A percentile compares a stretch with the other conserved stretches of the same genome.
Conservation (phyloP, 78 protist species). For the Bigelowiella natans region DNA sequence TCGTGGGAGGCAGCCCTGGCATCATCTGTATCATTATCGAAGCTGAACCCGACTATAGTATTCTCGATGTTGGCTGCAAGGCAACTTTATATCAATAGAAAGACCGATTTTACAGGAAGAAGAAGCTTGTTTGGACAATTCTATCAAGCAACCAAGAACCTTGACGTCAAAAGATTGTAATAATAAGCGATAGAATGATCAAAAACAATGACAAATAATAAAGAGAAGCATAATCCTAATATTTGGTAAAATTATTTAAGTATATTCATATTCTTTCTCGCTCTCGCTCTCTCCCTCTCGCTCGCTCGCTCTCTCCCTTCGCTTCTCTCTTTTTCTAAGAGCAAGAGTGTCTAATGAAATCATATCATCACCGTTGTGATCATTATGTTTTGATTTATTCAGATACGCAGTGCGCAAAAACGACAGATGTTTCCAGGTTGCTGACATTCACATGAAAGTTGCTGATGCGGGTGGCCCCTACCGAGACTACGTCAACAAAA, state of each 20-base stretch:
- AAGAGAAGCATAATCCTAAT: too few species aligned
- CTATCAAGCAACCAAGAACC: not conserved
- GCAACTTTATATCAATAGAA: not conserved
- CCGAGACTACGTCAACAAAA: not conserved
- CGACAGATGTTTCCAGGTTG: not conserved
- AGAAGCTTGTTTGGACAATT: not conserved
- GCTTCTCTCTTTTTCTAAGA: too few species aligned
- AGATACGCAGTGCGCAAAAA: too few species aligned
- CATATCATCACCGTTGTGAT: too few species aligned
- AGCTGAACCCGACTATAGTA: not conserved
- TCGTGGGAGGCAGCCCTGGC: not conserved
- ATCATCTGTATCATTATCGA: not conserved
- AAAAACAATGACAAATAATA: too few species aligned
- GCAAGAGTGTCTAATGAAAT: too few species aligned
- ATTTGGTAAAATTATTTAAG: too few species aligned
- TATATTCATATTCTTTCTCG: too few species aligned
- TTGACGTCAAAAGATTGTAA: not conserved
- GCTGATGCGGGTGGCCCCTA: not conserved
- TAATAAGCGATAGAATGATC: too few species aligned
- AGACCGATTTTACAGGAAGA: not conserved
- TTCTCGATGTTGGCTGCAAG: not conserved
- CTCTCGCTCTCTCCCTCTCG: too few species aligned
- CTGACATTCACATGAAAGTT: not conserved
- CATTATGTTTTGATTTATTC: too few species aligned
- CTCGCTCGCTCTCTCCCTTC: too few species aligned